Percentiles rank a stretch among this genome's conserved stretches.
These are phyloP conservation scores for Annulohypoxylon nitens DNA, from an alignment of 495 filamentous ascomycete genomes.

Conservation along the genomic window DNA sequence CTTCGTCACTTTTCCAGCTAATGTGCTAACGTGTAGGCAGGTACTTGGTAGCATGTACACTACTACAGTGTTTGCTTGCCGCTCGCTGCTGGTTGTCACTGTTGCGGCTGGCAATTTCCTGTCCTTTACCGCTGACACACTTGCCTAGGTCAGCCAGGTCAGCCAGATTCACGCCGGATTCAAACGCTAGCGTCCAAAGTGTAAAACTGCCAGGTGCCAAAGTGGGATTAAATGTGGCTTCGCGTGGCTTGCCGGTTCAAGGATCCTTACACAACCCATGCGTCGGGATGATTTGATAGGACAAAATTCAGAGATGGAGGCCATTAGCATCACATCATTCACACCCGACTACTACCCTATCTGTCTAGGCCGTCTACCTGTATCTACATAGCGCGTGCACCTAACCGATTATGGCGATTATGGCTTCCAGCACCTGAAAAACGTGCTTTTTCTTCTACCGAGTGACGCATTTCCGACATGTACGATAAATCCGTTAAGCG, in stretches of 20 bases:
- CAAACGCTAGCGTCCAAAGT: background rate
- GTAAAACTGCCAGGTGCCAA: background rate
- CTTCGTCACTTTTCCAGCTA: background rate
- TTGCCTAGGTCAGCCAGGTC: no score
- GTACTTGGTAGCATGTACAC: no score
- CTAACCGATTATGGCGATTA: conserved; percentile 27
- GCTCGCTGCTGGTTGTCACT: conserved; percentile 11
- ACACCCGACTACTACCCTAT: conserved; percentile 43
- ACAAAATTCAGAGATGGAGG: background rate
- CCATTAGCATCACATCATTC: conserved; percentile 36
- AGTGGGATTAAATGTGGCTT: conserved; percentile 14
- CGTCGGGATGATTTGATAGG: conserved; percentile 45
- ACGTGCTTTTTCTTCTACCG: conserved; percentile 24
- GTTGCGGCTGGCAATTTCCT: conserved; percentile 24
- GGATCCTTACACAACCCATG: background rate
- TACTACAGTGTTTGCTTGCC: conserved; percentile 10
- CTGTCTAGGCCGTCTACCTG: conserved; percentile 15
- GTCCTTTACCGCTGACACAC: conserved; percentile 3
- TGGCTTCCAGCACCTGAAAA: conserved; percentile 11
- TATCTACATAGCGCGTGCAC: conserved; percentile 22
- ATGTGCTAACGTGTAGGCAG: no score
- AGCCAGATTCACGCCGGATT: background rate
- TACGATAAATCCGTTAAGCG: conserved; percentile 38
- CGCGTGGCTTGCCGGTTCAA: conserved; percentile 5
- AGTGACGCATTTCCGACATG: conserved; percentile 40